Base-by-base conservation (phyloP, 1,284 basidiomycete species). In the Leccinum pachyderme region DNA sequence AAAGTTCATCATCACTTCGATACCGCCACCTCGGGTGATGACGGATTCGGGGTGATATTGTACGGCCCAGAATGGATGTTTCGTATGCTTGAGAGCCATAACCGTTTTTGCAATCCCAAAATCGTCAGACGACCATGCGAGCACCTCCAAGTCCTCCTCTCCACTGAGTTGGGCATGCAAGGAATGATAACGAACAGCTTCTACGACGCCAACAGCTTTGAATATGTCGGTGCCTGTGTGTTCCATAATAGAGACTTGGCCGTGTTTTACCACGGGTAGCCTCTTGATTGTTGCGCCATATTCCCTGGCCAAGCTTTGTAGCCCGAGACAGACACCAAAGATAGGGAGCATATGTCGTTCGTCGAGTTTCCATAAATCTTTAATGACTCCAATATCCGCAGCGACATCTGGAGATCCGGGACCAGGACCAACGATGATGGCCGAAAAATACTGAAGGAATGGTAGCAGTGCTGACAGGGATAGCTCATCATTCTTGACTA, bases 31-130 rank as follows among this genome's bases (percentile, higher is more conserved):
- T 47, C 75, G 72, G 3, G 87, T 90, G 59, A 85, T 79, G 2
- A 84, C 81, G 7, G 86, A 91, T 72, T 96, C 95, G 1, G 95
- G 96, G 70, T 98, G 96, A 66, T 97, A 98, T 68, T 98, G 95
- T 2, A 98, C 94, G 3, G 92, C 93, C 85, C 89, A 95, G 61
- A 95, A 91, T 0, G 95, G 92, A 58, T 80, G 81, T 11, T 64
- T 69, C 45, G 64, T 76, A 68, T 95, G 93, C 61, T 77, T 79
- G 29, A 80, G 71, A 28, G 82, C 87, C 89, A 91, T 91, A 22
- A 87, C 73, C 18, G 90, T 83, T 39, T 61, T 72, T 4, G 86
- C 85, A 60, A 89, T 84, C 54, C 86, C 86, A 35, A 72, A 70
- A 18, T 75, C 80, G 57, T 91, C 89, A 52, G 87, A 74, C 7